Evolutionary conservation across 179 eudicot genomes (phyloP), one percentile per base, ranked within the genome.

Genomic region (Amaranthus tricolor): DNA sequence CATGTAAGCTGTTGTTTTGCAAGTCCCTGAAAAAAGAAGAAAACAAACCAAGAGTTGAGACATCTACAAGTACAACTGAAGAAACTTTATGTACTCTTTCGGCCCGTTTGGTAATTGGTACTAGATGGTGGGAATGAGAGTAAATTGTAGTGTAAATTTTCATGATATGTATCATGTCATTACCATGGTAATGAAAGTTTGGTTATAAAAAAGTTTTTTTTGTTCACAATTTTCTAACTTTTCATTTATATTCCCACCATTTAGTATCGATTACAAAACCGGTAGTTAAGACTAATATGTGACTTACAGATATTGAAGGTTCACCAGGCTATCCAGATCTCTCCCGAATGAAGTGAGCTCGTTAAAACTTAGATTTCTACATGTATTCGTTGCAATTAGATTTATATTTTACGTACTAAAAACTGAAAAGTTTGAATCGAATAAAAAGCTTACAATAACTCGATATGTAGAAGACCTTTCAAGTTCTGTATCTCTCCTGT

Each of bases 311-410:
- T 84, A 75, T 88, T 80, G 89, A 76, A 89, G 89, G 77, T 77
- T 86, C 52, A 81, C 66, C 84, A 91, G 81, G 82, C 80, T 79
- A 20, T 76, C 91, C 72, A 86, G 72, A 70, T 83, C 91, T 55
- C 84, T 78, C 79, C 94, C 92, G 20, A 91, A 88, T 66, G 94
- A 84, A 55, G 88, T 86, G 49, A 91, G 84, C 50, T 79, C 76
- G 71, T 91, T 91, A 80, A 88, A 89, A 81, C 97, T 89, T 83
- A 91, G 72, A 68, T 91, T 89, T 82, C 94, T 91, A 88, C 87
- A 85, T 7, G 13, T 1, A 45, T 43, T 63, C 24, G 56, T 70
- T 9, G 5, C 52, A 43, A 24, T 71, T n/a, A 71, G 24, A 71
- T 13, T 43, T 17, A 20, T 44, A 17, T 9, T 6, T 11, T 6